Evolutionary conservation across 805 yeast species (phyloP), one percentile per base, ranked within the genome.

Genomic region (Blastobotrys terrestris): DNA sequence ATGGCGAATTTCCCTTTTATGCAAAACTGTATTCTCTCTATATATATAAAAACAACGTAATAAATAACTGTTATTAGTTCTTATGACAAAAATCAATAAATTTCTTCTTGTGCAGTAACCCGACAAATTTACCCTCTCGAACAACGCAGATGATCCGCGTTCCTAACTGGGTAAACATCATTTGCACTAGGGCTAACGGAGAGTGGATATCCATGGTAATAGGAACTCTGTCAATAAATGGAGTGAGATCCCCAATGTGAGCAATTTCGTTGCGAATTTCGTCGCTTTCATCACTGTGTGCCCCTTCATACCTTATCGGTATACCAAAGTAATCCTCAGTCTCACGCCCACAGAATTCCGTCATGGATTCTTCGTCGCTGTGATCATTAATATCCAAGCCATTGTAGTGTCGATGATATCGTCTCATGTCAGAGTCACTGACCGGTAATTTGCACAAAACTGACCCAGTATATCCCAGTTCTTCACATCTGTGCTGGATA

Each of bases 101-200:
- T 44, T 72, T 70, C 63, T 80, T 79, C 63, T 77, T 77, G 59
- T 80, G 82, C 53, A 80, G 63, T 3, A 79, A 70, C 1, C 83
- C 83, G 52, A 71, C 71, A 60, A 72, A 79, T 50, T 67, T 63
- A 11, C 82, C 83, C 31, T 74, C 69, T 48, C 71, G 71, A 21
- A 75, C 62, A 1, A 78, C 75, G 51, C 78, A 72, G 1, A 78
- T 77, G 50, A 68, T 67, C 44, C 83, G 62, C 39, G 72, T 74
- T 0, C 84, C 84, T 35, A 80, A 65, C 57, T 76, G 74, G 44
- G 77, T 74, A 61, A 80, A 80, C 19, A 80, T 67, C 61, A 73
- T 66, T 52, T 78, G 77, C 2, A 79, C 81, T 55, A 79, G 66
- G 5, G 79, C 69, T 26, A 79, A 60, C 8, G 80, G 80, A 15